phyloP scores from a whole-genome alignment of 495 filamentous ascomycete genomes.

The Annulohypoxylon nitens region DNA sequence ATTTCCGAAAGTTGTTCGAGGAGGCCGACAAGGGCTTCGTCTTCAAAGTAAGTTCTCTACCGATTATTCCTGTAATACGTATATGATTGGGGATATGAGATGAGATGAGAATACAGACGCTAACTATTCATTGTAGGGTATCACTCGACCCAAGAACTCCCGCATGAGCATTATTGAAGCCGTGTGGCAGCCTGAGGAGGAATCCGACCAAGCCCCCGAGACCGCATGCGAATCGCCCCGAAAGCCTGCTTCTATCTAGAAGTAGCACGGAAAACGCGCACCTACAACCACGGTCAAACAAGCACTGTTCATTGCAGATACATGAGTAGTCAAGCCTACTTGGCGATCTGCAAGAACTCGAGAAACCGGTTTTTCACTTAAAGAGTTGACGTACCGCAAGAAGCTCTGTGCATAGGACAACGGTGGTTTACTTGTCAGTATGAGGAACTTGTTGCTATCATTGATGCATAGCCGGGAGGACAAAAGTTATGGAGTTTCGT shows the following conservation, averaged over 20 bases:
- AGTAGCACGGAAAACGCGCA: neutral
- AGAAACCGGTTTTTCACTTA: conserved; percentile 5
- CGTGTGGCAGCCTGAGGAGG: conserved; percentile 59
- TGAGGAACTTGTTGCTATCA: conserved; percentile 22
- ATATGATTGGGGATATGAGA: neutral
- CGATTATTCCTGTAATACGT: neutral
- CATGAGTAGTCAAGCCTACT: conserved; percentile 8
- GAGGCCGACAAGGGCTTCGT: conserved; percentile 58
- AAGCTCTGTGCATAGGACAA: conserved; percentile 32
- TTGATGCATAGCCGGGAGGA: conserved; percentile 44
- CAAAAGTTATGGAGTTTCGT: conserved; percentile 23
- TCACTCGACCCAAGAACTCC: conserved; percentile 55
- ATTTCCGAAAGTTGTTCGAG: conserved; percentile 64
- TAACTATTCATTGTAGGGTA: conserved; percentile 50
- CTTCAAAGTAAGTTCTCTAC: conserved; percentile 54
- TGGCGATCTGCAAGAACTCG: conserved; percentile 17
- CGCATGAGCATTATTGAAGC: conserved; percentile 66
- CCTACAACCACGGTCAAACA: neutral
- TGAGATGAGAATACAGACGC: neutral
- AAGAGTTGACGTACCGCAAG: conserved; percentile 8
- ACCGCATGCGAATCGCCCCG: neutral
- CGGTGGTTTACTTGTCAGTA: conserved; percentile 5
- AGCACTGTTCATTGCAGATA: conserved; percentile 10
- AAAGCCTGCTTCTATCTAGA: neutral
- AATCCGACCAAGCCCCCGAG: neutral